Conservation (phyloP, 306 rosid species). For the Carpinus fangiana region DNA sequence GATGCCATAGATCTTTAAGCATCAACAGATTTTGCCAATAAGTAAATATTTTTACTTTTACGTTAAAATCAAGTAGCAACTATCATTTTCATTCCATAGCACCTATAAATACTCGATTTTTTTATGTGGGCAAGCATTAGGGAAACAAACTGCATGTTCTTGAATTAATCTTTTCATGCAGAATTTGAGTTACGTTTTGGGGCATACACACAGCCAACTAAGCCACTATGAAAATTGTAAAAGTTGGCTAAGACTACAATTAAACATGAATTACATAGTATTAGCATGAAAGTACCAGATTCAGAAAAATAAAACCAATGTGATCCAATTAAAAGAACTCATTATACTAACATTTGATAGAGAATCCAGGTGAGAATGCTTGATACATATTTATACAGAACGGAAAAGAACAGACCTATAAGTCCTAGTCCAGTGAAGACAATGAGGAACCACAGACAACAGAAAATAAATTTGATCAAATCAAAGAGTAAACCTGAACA, state of each 20-base stretch:
- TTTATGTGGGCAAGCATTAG: not conserved
- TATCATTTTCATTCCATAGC: not conserved
- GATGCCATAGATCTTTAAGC: not conserved
- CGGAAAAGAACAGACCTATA: not conserved
- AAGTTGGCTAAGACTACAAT: not conserved
- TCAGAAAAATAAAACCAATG: not conserved
- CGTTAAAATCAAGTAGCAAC: not conserved
- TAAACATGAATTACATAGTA: not conserved
- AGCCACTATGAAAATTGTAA: not conserved
- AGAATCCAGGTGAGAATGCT: not conserved
- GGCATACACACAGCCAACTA: not conserved
- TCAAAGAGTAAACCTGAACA: slow-evolving; percentile 64
- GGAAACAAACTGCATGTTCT: not conserved
- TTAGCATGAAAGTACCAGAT: not conserved
- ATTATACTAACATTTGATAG: not conserved
- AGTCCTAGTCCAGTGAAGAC: not conserved
- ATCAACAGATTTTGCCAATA: not conserved
- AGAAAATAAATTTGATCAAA: not conserved
- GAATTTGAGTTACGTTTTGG: not conserved
- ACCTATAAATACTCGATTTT: not conserved
- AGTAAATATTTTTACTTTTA: not conserved
- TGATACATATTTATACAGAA: not conserved
- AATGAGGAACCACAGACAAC: not conserved
- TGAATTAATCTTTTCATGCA: not conserved
- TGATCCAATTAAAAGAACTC: not conserved